A percentile compares a stretch with the other conserved stretches of the same genome.
These are phyloP conservation scores for Colletotrichum limetticola DNA, from an alignment of 2,329 filamentous ascomycete species.

Conservation along the genomic window DNA sequence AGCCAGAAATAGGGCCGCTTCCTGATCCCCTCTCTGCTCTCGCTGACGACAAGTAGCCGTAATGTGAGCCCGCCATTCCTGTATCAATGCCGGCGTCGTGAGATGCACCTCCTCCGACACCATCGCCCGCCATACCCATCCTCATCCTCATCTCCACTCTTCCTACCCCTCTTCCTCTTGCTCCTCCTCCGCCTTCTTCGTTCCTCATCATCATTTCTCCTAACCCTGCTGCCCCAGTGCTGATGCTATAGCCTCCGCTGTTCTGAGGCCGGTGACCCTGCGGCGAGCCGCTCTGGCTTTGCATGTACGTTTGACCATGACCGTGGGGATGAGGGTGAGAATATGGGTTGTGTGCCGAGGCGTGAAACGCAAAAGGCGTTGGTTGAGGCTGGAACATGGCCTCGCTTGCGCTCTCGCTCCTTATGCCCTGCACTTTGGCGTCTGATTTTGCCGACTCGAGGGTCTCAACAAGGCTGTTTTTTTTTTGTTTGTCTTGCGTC, in stretches of 20 bases:
- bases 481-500: not conserved
- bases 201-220: not conserved
- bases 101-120: not conserved
- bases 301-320: not conserved
- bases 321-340: not conserved
- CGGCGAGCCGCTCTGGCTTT: not conserved
- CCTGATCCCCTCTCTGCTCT: not conserved
- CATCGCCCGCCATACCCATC: not conserved
- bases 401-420: slow-evolving; percentile 15
- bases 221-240: not conserved
- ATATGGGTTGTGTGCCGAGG: slow-evolving; percentile 16
- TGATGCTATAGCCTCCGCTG: not conserved
- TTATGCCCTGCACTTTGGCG: not conserved
- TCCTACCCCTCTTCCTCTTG: not conserved
- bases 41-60: slow-evolving; percentile 12
- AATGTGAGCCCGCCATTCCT: not conserved
- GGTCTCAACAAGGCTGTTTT: not conserved
- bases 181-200: not conserved
- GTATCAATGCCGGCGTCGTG: not conserved
- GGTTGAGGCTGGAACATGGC: slow-evolving; percentile 67
- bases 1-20: not conserved
- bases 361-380: slow-evolving; percentile 56
- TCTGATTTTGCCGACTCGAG: not conserved
- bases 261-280: not conserved
- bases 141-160: not conserved